Conservation (phyloP, 192 early-diverging fungal genomes). For the Phlyctochytrium planicorne region DNA sequence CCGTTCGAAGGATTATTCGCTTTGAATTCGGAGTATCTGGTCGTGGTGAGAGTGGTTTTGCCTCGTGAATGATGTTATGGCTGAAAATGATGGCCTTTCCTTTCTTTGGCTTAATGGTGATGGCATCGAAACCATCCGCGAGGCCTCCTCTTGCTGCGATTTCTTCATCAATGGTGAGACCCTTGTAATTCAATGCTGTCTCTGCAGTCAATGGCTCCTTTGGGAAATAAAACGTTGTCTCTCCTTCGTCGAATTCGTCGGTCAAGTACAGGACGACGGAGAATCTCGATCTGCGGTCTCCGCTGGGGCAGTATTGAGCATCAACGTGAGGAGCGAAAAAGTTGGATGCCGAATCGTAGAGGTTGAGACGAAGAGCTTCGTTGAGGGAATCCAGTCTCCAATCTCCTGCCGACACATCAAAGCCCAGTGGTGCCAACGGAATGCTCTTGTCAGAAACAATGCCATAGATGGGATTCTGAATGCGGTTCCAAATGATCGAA, state of each 20-base stretch:
- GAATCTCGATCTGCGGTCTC: neutral
- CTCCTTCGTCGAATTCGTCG: conserved; percentile 11
- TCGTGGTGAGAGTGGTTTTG: neutral
- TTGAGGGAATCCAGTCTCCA: neutral
- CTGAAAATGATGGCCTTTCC: neutral
- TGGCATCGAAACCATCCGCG: neutral
- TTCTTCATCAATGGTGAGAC: neutral
- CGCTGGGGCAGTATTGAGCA: conserved; percentile 11
- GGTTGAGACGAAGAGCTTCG: neutral
- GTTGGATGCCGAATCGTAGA: neutral
- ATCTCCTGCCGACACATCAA: neutral
- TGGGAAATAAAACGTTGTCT: conserved; percentile 10
- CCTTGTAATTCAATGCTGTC: neutral
- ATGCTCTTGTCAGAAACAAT: neutral
- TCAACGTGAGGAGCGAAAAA: conserved; percentile 15
- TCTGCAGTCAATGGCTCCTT: neutral
- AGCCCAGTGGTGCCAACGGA: neutral
- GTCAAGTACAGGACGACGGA: conserved; percentile 11
- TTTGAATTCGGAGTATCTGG: neutral
- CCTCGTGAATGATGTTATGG: conserved; percentile 4
- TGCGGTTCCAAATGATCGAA: neutral
- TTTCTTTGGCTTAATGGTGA: neutral
- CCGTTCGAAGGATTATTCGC: neutral
- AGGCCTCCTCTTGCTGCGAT: neutral
- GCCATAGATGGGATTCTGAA: neutral